Evolutionary conservation across 2,329 filamentous ascomycete genomes (phyloP), one percentile per base, ranked within the genome.

Genomic region (Lasiodiplodia sp.): DNA sequence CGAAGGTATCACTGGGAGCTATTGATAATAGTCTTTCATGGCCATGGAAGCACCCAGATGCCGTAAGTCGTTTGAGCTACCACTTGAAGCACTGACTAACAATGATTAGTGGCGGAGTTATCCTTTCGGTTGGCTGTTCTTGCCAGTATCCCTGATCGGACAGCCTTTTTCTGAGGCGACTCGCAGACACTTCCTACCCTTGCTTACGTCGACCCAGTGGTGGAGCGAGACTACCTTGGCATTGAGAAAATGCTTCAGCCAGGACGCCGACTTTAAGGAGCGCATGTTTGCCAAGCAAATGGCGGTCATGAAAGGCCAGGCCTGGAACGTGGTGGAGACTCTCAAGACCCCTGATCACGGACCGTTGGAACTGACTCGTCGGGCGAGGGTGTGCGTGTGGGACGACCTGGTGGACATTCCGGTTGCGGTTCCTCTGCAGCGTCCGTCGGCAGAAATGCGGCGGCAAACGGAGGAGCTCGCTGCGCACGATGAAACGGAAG

Each of bases 211-310:
- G 1, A 96, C 94, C 31, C 88, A 92, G 65, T 99, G 96, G 96
- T 99, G 96, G 96, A 92, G 91, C 72, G 93, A 97, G 74, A 99
- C 96, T 4, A 94, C 97, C 75, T 84, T 93, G 69, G 92, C 93
- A 25, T 84, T 99, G 49, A 92, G 96, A 66, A 88, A 89, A 70
- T 90, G 97, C 56, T 99, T 99, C 78, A 91, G 93, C 72, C 89
- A 96, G 77, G 96, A 99, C 79, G 90, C 91, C 2, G 96, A 99
- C 80, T 99, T 99, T 80, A 93, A 98, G 78, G 96, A 99, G 82
- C 91, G 93, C 80, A 99, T 99, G 96, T 99, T 97, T 81, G 93
- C 93, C n/a, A 90, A 93, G 72, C 96, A 99, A 77, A 96, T 99
- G 70, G 95, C 96, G 0, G 96, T 99, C 69, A 97, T 99, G 93